phyloP scores from a whole-genome alignment of 2,329 filamentous ascomycete genomes.

The Calonectria crousiana region DNA sequence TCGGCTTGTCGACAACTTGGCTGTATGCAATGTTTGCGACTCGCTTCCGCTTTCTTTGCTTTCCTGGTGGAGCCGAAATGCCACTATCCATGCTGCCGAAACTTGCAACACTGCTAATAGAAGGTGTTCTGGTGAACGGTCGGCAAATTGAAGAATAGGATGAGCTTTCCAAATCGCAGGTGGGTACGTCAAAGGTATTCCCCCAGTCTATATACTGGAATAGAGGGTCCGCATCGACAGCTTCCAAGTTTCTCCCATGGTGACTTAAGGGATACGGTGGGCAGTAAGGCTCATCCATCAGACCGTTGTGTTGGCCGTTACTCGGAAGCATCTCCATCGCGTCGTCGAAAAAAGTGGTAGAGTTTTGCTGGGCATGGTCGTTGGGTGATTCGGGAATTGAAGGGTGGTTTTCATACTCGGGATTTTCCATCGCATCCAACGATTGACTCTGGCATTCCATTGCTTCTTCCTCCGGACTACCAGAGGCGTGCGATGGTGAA shows the following conservation, averaged over 20 bases:
- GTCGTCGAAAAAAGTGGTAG: neutral
- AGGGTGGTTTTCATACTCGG: neutral
- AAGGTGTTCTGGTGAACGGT: neutral
- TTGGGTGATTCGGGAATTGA: neutral
- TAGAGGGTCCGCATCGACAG: neutral
- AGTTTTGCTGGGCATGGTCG: neutral
- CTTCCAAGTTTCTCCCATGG: neutral
- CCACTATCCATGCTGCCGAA: neutral
- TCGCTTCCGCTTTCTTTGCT: neutral
- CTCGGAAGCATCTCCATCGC: neutral
- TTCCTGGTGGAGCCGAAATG: neutral
- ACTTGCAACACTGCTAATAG: neutral
- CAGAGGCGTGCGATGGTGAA: too few relatives aligned
- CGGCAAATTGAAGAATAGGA: neutral
- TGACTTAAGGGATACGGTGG: too few relatives aligned
- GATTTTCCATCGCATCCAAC: neutral
- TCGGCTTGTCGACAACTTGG: neutral
- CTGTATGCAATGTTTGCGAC: neutral
- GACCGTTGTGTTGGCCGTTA: neutral
- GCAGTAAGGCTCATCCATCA: neutral
- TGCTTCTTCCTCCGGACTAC: neutral
- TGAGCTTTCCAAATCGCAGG: neutral
- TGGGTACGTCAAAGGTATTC: neutral
- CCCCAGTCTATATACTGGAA: neutral
- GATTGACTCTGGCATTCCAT: neutral